Evolutionary conservation across 2,329 filamentous ascomycete genomes (phyloP), one percentile per base, ranked within the genome.

Genomic region (Venturia asperata): DNA sequence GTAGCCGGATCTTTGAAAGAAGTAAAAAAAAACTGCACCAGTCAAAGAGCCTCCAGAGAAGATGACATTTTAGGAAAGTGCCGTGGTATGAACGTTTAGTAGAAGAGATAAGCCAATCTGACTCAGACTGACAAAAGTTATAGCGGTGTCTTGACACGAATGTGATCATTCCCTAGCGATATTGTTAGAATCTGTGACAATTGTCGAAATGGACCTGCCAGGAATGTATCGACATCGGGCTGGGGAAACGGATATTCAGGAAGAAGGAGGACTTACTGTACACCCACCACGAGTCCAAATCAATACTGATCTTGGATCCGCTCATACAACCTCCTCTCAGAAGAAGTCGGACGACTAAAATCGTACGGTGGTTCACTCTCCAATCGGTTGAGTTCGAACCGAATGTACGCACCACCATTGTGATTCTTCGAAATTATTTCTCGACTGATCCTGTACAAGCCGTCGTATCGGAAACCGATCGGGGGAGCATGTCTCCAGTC

Each of bases 401-500:
- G 7, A 34, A 63, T 52, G 27, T 63, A 63, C 6, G 19, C 27
- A 4, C 61, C 61, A n/a, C 61, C 61, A 21, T 52, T 15, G 15
- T 47, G 15, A 10, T 63, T 63, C 9, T 9, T 42, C 24, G 39
- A 21, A 11, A 5, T 63, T 4, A 47, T 1, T 3, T n/a, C 60
- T 17, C 27, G n/a, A 3, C 24, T 49, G 42, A 63, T 63, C 11
- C 21, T 24, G 27, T 63, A 63, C 1, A 63, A 30, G 17, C 61
- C 61, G 37, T 63, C 61, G 24, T 52, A 63, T 24, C 61, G 21
- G n/a, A 47, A 45, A 13, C 42, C 42, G 19, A 47, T 39, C 9
- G 17, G 5, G 1, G 61, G 61, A 17, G 42, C 45, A 52, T 45
- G 1, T 39, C 24, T 39, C 61, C 61, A 63, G 11, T 45, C 61